A percentile compares a stretch with the other conserved stretches of the same genome.
These are phyloP conservation scores for Stachybotrys chartarum DNA, from an alignment of 2,329 filamentous ascomycete species.

Conservation along the genomic window DNA sequence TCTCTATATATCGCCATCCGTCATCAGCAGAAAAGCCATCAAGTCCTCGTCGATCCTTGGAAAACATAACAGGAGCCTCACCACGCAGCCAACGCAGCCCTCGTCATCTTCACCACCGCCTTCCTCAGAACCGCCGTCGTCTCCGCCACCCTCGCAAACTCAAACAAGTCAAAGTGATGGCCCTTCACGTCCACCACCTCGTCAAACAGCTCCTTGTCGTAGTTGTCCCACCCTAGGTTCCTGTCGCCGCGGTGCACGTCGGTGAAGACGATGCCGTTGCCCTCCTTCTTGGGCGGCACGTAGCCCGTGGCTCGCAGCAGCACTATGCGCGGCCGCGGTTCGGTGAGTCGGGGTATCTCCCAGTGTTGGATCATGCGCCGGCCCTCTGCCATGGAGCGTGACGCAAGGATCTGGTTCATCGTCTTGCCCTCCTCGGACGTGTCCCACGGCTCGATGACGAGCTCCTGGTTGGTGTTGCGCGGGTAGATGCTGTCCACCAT, in stretches of 20 bases:
- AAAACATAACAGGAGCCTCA: not conserved
- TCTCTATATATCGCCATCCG: too few relatives aligned
- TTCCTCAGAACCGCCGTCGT: constrained; percentile 18
- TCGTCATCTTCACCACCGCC: constrained; percentile 11
- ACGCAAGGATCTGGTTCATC: constrained; percentile 25
- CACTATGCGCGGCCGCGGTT: constrained; percentile 30
- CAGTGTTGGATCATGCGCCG: constrained; percentile 31
- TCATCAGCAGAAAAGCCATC: not conserved
- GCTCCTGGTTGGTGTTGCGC: constrained; percentile 1
- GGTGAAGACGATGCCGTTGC: constrained; percentile 20
- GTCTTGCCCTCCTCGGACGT: constrained; percentile 19
- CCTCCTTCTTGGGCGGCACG: constrained; percentile 24
- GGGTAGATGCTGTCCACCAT: constrained; percentile 45
- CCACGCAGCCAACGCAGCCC: not conserved
- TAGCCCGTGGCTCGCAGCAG: constrained; percentile 36
- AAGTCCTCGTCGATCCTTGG: not conserved
- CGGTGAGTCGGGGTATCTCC: constrained; percentile 24
- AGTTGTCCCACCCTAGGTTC: constrained; percentile 41
- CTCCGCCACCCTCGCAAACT: constrained; percentile 15
- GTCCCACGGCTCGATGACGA: constrained; percentile 7
- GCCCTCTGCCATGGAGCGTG: constrained; percentile 35
- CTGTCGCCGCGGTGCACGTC: constrained; percentile 35
- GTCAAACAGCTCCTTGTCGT: constrained; percentile 35
- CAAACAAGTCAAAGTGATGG: constrained; percentile 44
- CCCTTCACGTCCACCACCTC: constrained; percentile 41